Conservation (phyloP, 371 early-diverging fungal genomes). For the Lichtheimia ornata region DNA sequence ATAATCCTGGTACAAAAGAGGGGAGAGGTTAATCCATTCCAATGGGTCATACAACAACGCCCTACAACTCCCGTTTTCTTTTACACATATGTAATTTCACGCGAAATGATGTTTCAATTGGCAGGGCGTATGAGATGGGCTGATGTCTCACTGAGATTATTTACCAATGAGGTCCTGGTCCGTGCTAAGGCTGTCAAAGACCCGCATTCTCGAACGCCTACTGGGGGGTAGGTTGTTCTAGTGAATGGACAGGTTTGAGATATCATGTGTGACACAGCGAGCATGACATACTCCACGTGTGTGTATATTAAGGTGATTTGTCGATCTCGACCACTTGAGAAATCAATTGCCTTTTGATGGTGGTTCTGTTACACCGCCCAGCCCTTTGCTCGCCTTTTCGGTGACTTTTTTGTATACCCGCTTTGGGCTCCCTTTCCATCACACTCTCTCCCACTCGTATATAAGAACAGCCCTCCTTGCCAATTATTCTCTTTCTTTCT, state of each 20-base stretch:
- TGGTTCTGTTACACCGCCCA: slow-evolving; percentile 27
- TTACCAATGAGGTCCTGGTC: neutral
- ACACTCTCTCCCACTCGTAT: slow-evolving; percentile 9
- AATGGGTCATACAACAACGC: no score
- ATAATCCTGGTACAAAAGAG: no score
- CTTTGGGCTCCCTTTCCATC: slow-evolving; percentile 2
- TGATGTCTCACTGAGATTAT: slow-evolving; percentile 5
- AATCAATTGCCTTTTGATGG: slow-evolving; percentile 5
- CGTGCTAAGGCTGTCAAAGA: neutral
- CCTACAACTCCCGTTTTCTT: no score
- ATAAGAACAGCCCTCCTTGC: slow-evolving; percentile 4
- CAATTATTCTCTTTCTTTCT: neutral
- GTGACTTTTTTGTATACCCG: slow-evolving; percentile 16
- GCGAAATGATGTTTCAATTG: neutral
- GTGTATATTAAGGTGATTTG: slow-evolving; percentile 3
- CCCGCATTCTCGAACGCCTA: slow-evolving; percentile 4
- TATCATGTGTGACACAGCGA: slow-evolving; percentile 1
- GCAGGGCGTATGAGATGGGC: neutral
- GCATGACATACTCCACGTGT: slow-evolving; percentile 10
- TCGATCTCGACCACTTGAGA: slow-evolving; percentile 11
- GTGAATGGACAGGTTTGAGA: slow-evolving; percentile 13
- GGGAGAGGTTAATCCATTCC: no score
- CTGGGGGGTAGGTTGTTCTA: no score
- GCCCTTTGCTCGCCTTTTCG: slow-evolving; percentile 12
- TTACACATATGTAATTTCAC: no score